Base-by-base conservation (phyloP, 2,329 filamentous ascomycete species). In the Aspergillus cejpii region DNA sequence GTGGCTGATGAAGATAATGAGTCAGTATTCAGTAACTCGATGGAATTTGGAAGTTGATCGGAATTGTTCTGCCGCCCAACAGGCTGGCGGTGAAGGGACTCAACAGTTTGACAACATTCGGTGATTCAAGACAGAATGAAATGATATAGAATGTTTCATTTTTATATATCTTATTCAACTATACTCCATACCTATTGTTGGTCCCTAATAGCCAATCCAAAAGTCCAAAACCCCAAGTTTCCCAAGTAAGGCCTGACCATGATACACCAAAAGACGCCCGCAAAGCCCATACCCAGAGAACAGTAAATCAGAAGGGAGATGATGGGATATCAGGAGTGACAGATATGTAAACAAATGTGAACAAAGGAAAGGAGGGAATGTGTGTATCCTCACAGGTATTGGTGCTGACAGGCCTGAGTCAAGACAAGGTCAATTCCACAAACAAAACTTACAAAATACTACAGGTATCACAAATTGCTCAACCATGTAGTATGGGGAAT, bases 401-500 rank as follows among this genome's bases (percentile, higher is more conserved):
- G 31, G 17, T 34, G 31, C 15, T 34, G 10, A 34, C 15, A 11
- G 11, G 31, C 15, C 15, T 8, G 5, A 19, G 11, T 20, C 17
- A 17, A 17, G 10, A 34, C 17, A 34, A 24, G 8, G 23, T 5
- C 23, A 34, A 20, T 34, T 19, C 17, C 17, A 12, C 8, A 3
- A 20, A 50, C 8, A 38, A 29, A 39, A 54, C 57, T 38, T 57
- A 54, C 49, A 55, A 8, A 57, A 53, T 24, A 49, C 40, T 50
- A 51, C 43, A 51, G 39, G 51, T 52, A 47, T 46, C 45, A 20
- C 31, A 45, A 43, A 48, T 43, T 29, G 37, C n/a, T 44, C 44
- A 41, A 37, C 29, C 45, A 53, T 52, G 53, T 56, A 53, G 51
- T 43, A 51, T 50, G 53, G 58, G 59, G 52, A 61, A 63, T 66